A percentile compares a stretch with the other conserved stretches of the same genome.
phyloP scores from a whole-genome alignment of 805 yeast species.

The Blastobotrys mokoenaii region DNA sequence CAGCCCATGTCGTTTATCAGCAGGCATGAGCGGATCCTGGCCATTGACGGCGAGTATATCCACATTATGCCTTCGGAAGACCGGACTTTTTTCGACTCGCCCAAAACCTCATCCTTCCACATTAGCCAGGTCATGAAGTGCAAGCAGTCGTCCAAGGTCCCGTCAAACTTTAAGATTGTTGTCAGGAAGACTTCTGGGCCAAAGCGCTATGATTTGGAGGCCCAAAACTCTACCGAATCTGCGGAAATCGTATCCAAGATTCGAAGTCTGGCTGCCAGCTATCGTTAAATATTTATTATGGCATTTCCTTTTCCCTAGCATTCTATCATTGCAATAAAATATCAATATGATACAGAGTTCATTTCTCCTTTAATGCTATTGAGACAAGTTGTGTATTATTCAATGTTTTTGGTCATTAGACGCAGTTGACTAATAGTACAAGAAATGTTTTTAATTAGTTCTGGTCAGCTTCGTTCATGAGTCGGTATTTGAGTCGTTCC shows the following conservation, averaged over 20 bases:
- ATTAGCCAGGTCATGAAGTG: slow-evolving; percentile 65
- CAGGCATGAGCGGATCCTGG: slow-evolving; percentile 72
- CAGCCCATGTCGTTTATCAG: slow-evolving; percentile 77
- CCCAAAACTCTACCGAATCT: slow-evolving; percentile 50
- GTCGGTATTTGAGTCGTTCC: slow-evolving; percentile 71
- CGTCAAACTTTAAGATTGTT: slow-evolving; percentile 73
- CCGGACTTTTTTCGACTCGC: slow-evolving; percentile 57
- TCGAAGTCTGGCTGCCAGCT: slow-evolving; percentile 47
- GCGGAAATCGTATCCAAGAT: slow-evolving; percentile 71
- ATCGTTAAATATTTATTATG: slow-evolving; percentile 17
- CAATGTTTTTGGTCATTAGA: no score
- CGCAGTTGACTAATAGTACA: neutral
- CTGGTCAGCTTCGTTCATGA: slow-evolving; percentile 8
- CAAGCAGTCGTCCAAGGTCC: slow-evolving; percentile 69
- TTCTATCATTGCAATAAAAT: neutral
- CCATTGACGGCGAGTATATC: slow-evolving; percentile 90
- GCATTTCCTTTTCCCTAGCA: neutral
- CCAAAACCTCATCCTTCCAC: slow-evolving; percentile 82
- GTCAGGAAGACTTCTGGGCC: slow-evolving; percentile 59
- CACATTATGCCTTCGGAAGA: slow-evolving; percentile 84
- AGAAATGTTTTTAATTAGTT: neutral
- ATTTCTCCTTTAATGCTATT: no score
- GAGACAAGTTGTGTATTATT: no score
- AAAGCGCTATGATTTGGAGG: slow-evolving; percentile 83
- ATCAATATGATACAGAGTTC: no score